Base-by-base conservation (phyloP, 1,284 basidiomycete species). In the Malassezia cuniculi region DNA sequence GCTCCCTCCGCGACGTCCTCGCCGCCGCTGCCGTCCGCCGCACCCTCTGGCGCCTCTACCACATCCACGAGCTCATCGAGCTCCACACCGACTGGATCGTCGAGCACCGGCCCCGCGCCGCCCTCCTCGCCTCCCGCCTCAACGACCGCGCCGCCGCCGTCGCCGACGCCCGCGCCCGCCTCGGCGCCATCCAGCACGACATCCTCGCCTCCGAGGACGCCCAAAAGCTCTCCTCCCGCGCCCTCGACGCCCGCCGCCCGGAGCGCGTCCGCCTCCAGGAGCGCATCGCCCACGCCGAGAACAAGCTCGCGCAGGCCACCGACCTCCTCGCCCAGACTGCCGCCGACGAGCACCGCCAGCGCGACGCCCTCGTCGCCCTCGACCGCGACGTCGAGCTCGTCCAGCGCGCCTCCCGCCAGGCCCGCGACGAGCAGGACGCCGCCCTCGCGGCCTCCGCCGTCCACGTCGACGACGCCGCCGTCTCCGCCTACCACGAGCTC, bases 41-140 rank as follows among this genome's bases (percentile, higher is more conserved):
- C 32, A 74, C 87, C 6, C 72, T 97, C 7, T 90, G 85, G 76
- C 83, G 82, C 56, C 71, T 99, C 5, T 95, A 78, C 62, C 85
- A 94, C 66, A 83, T 97, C 42, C 81, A 89, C 54, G 73, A 60
- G 17, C 50, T 56, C 18, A 48, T 60, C 18, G 52, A 48, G 8
- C 32, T 44, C 30, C 54, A 53, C 30, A 50, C 52, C 6, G 45
- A 52, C 21, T 47, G 48, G 37, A 54, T 66, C 43, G 50, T 58
- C 31, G 49, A 43, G 4, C 50, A 59, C 24, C 50, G 47, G 5
- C 49, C 77, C 42, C 78, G 74, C 5, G 72, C 90, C 8, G 79
- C 81, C n/a, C 72, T 73, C 6, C 80, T 80, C 5, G 76, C 83
- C 18, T 76, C 80, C 34, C 80, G 81, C 17, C 83, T 87, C 60